phyloP scores from a whole-genome alignment of 768 basidiomycete genomes.

The Imleria badia region DNA sequence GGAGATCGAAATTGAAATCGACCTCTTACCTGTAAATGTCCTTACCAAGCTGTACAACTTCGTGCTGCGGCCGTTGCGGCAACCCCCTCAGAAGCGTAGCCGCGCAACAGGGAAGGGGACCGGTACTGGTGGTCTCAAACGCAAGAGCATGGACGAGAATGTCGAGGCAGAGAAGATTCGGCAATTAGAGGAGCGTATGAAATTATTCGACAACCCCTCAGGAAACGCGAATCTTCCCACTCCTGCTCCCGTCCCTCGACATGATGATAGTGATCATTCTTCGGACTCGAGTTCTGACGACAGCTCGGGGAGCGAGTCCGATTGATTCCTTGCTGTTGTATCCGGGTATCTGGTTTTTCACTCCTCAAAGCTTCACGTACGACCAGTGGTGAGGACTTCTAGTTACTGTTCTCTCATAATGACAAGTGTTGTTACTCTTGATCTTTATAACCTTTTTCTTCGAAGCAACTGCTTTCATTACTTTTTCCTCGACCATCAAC shows the following conservation, averaged over 20 bases:
- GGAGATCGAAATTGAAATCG: constrained; percentile 99
- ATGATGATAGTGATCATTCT: constrained; percentile 65
- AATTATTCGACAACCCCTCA: constrained; percentile 69
- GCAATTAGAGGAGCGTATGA: constrained; percentile 84
- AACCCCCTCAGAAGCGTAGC: constrained; percentile 63
- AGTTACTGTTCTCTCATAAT: constrained; percentile 30
- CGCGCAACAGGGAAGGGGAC: constrained; percentile 69
- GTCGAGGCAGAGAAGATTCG: constrained; percentile 95
- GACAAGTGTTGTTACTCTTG: constrained; percentile 29
- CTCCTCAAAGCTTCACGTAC: constrained; percentile 13
- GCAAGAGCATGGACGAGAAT: constrained; percentile 97
- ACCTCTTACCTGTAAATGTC: constrained; percentile 80
- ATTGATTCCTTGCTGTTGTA: constrained; percentile 43
- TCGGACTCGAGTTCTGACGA: constrained; percentile 81
- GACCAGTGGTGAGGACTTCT: constrained; percentile 23
- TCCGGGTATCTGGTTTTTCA: constrained; percentile 16
- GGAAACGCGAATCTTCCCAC: constrained; percentile 36
- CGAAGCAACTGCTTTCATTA: constrained; percentile 27
- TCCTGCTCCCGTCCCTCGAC: constrained; percentile 35
- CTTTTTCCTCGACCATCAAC: constrained; percentile 20
- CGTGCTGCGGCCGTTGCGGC: constrained; percentile 77
- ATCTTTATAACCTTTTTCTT: constrained; percentile 38
- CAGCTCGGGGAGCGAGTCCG: constrained; percentile 82
- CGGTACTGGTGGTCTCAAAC: constrained; percentile 86
- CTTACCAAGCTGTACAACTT: constrained; percentile 95